These are phyloP conservation scores for Cystobasidium sp. DNA, from an alignment of 1,284 basidiomycete species.

Conservation along the genomic window DNA sequence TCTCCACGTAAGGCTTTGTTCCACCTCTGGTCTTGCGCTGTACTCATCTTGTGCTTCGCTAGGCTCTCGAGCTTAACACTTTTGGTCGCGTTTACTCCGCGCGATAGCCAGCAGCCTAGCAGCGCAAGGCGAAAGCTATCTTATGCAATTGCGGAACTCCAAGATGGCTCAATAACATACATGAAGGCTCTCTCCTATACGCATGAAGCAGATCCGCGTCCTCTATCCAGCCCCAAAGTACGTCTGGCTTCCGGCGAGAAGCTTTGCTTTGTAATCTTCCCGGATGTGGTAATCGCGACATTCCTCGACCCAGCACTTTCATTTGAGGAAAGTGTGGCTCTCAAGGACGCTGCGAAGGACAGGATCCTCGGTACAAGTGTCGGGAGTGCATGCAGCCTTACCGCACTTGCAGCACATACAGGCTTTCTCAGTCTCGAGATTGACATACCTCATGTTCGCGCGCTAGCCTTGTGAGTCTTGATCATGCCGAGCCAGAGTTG, in stretches of 20 bases:
- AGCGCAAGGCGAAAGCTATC: conserved; percentile 1
- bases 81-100: not conserved
- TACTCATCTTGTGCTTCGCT: not conserved
- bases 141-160: conserved; percentile 48
- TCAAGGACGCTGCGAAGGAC: conserved; percentile 54
- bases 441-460: not conserved
- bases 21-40: not conserved
- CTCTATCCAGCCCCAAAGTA: conserved; percentile 56
- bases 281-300: conserved; percentile 56
- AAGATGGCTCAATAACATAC: conserved; percentile 50
- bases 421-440: conserved; percentile 29
- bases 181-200: conserved; percentile 53
- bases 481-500: not conserved
- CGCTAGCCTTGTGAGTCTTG: conserved; percentile 46
- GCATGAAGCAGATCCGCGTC: conserved; percentile 57
- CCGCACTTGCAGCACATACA: conserved; percentile 18
- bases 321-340: conserved; percentile 56
- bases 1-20: conserved; percentile 10
- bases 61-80: not conserved
- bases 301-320: conserved; percentile 48
- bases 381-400: conserved; percentile 44
- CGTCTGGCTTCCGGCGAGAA: conserved; percentile 48
- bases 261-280: conserved; percentile 58
- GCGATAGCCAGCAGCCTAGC: not conserved
- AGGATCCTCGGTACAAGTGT: conserved; percentile 55